Evolutionary conservation across 2,329 filamentous ascomycete species (phyloP).

Genomic region (Nothophoma quercina): DNA sequence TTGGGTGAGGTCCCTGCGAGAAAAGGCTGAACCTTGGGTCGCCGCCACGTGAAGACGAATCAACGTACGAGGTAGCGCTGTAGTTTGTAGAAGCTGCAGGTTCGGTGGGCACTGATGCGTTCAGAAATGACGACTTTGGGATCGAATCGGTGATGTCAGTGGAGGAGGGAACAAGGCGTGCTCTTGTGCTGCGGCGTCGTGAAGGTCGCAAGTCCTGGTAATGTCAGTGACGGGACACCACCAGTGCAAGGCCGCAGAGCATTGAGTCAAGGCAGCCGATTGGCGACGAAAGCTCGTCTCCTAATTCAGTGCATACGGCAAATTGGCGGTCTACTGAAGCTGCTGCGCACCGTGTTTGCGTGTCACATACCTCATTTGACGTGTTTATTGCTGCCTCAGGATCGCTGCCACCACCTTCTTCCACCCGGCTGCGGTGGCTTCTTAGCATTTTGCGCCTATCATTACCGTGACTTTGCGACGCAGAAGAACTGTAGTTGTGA

Average conservation of each 20-base stretch:
- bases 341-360: background rate
- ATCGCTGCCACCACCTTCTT: conserved; percentile 10
- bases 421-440: conserved; percentile 8
- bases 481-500: background rate
- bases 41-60: background rate
- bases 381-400: conserved; percentile 20
- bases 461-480: background rate
- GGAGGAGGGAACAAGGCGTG: conserved; percentile 1
- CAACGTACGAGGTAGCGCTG: background rate
- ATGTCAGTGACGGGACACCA: conserved; percentile 6
- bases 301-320: too few relatives aligned
- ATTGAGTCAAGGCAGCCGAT: too few relatives aligned
- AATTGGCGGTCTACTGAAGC: background rate
- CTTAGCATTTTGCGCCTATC: conserved; percentile 2
- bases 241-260: too few relatives aligned
- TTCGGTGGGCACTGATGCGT: background rate
- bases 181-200: conserved; percentile 8
- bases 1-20: background rate
- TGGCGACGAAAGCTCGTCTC: background rate
- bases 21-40: conserved; percentile 1
- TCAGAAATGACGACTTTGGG: background rate
- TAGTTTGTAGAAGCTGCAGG: too few relatives aligned
- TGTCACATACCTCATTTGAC: conserved; percentile 13
- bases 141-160: conserved; percentile 1
- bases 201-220: conserved; percentile 11